phyloP scores from a whole-genome alignment of 768 basidiomycete species.

The Pilatotrama ljubarskyi region DNA sequence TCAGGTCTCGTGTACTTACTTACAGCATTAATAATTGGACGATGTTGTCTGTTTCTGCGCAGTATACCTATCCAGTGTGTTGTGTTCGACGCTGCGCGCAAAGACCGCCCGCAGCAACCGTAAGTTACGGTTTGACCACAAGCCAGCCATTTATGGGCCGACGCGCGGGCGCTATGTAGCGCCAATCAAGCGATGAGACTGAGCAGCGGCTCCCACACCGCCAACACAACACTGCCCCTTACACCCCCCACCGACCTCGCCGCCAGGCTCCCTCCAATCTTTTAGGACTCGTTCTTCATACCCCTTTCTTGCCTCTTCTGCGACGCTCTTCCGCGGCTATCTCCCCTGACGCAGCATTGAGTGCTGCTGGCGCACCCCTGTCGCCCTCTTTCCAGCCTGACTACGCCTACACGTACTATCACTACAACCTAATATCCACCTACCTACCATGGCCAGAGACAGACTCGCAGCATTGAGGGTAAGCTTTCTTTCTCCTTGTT shows the following conservation, averaged over 20 bases:
- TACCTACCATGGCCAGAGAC: conserved; percentile 75
- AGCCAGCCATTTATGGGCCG: background rate
- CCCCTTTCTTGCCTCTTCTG: conserved; percentile 5
- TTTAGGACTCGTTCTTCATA: conserved; percentile 7
- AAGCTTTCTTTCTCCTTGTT: conserved; percentile 29
- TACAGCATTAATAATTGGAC: background rate
- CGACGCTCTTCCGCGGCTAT: conserved; percentile 6
- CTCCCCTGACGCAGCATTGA: conserved; percentile 25
- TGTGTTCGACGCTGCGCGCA: background rate
- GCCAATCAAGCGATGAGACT: conserved; percentile 14
- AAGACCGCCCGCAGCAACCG: conserved; percentile 1
- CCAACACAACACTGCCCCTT: conserved; percentile 20
- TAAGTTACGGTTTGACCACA: background rate
- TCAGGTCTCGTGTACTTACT: background rate
- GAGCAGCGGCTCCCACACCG: conserved; percentile 14
- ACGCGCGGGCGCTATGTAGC: conserved; percentile 2
- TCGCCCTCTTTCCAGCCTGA: conserved; percentile 15
- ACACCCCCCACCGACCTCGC: conserved; percentile 1
- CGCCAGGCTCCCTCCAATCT: conserved; percentile 14
- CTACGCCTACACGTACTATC: conserved; percentile 16
- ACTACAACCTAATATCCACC: conserved; percentile 24
- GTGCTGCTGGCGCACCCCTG: conserved; percentile 15
- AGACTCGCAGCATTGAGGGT: conserved; percentile 88
- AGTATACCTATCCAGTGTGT: background rate
- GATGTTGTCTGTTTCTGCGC: no score